phyloP scores from a whole-genome alignment of 345 rosid genomes.

The Carallia pectinifolia region DNA sequence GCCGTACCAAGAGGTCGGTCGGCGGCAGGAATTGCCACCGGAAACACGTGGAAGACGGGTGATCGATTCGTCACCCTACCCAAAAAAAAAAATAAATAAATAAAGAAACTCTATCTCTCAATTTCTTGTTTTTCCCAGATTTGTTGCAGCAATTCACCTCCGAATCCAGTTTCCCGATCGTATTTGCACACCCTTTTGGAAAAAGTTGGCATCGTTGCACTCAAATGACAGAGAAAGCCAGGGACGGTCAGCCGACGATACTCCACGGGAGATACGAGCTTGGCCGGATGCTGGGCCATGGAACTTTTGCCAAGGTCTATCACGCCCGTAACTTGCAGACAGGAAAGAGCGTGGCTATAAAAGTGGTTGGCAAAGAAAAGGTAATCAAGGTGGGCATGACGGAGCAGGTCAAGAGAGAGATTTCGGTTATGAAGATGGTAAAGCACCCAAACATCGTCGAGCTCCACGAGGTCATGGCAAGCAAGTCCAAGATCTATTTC shows the following conservation, averaged over 20 bases:
- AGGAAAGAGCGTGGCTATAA: slow-evolving; percentile 80
- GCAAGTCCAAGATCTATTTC: slow-evolving; percentile 87
- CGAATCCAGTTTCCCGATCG: not conserved
- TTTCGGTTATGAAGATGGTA: slow-evolving; percentile 95
- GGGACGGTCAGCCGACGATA: slow-evolving; percentile 30
- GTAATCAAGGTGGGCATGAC: slow-evolving; percentile 85
- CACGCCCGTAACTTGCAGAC: slow-evolving; percentile 61
- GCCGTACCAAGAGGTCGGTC: slow-evolving; percentile 43
- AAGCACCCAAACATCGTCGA: slow-evolving; percentile 79
- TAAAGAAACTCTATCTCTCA: not conserved
- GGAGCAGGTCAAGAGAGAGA: slow-evolving; percentile 88
- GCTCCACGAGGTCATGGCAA: slow-evolving; percentile 93
- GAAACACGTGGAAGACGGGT: slow-evolving; percentile 98
- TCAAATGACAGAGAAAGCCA: slow-evolving; percentile 20
- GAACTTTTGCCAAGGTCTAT: slow-evolving; percentile 91
- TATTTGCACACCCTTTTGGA: not conserved
- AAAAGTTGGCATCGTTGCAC: not conserved
- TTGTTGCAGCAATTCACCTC: not conserved
- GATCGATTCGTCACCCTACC: slow-evolving; percentile 30
- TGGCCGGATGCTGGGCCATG: slow-evolving; percentile 81
- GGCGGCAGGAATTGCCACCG: slow-evolving; percentile 95
- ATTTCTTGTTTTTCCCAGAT: not conserved
- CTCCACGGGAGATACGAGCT: slow-evolving; percentile 87
- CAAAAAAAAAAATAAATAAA: too few species aligned
- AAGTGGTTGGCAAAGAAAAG: slow-evolving; percentile 86